Evolutionary conservation across 2,329 filamentous ascomycete genomes (phyloP).

Genomic region (Pseudogymnoascus sp.): DNA sequence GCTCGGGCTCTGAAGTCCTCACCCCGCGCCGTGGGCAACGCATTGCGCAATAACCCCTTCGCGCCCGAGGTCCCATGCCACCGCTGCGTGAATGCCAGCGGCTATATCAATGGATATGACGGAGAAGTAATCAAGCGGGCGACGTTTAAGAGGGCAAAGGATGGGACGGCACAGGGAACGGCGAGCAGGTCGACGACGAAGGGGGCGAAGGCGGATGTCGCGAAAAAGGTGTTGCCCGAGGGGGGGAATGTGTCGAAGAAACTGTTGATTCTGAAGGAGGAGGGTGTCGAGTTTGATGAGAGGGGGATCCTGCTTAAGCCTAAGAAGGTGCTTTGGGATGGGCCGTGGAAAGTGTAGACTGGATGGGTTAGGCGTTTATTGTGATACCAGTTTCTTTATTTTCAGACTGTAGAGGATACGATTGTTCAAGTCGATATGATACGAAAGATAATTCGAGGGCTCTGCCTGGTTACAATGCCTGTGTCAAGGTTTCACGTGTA

Average conservation of each 20-base stretch:
- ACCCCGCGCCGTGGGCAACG: constrained; percentile 56
- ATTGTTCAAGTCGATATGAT: neutral
- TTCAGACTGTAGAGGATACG: neutral
- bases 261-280: constrained; percentile 36
- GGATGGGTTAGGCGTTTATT: neutral
- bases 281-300: constrained; percentile 42
- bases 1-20: constrained; percentile 51
- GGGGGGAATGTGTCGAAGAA: constrained; percentile 43
- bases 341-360: constrained; percentile 2
- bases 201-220: neutral
- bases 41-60: constrained; percentile 54
- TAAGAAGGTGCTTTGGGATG: constrained; percentile 4
- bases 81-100: constrained; percentile 57
- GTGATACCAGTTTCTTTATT: neutral
- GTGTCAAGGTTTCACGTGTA: neutral
- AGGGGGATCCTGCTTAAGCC: constrained; percentile 25
- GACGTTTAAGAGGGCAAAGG: neutral
- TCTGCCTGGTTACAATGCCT: neutral
- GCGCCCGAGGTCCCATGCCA: constrained; percentile 62
- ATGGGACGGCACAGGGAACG: neutral
- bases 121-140: constrained; percentile 36
- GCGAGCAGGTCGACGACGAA: neutral
- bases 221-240: neutral
- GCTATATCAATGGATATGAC: constrained; percentile 62
- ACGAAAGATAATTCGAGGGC: neutral